Evolutionary conservation across 176 grass and related monocot species (phyloP).

Genomic region (Hordeum marinum): DNA sequence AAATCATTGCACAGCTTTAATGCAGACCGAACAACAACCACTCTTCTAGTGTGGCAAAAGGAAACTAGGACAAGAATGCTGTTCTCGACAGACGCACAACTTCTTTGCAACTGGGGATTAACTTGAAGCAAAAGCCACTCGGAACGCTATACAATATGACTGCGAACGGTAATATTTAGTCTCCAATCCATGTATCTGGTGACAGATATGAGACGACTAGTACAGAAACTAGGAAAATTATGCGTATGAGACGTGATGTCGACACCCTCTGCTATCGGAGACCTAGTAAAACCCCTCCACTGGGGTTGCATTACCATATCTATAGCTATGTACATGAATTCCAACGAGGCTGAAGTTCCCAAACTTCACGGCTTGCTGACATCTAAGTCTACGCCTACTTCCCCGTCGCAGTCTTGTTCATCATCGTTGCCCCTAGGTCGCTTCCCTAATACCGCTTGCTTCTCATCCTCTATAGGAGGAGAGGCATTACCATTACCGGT

Average conservation of each 20-base stretch:
- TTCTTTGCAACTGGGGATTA: background rate
- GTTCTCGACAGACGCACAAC: background rate
- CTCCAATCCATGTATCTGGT: slow-evolving; percentile 8
- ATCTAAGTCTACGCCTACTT: slow-evolving; percentile 45
- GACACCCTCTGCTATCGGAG: slow-evolving; percentile 22
- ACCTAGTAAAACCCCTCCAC: slow-evolving; percentile 23
- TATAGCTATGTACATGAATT: slow-evolving; percentile 47
- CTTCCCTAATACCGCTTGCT: background rate
- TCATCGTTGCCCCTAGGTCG: slow-evolving; percentile 14
- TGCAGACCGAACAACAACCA: background rate
- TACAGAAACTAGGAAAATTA: slow-evolving; percentile 22
- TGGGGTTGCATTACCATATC: slow-evolving; percentile 32
- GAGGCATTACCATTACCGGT: background rate
- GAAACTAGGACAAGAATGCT: background rate
- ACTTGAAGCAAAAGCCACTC: slow-evolving; percentile 12
- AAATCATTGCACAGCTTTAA: slow-evolving; percentile 8
- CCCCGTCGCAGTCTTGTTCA: slow-evolving; percentile 25
- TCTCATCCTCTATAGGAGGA: background rate
- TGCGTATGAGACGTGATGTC: slow-evolving; percentile 8
- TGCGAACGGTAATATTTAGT: slow-evolving; percentile 11
- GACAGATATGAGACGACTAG: background rate
- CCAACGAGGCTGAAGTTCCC: slow-evolving; percentile 21
- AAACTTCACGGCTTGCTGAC: slow-evolving; percentile 34
- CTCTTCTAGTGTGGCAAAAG: background rate
- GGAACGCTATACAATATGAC: slow-evolving; percentile 2